Conservation (phyloP, 2,329 filamentous ascomycete species). For the Exophiala sideris region DNA sequence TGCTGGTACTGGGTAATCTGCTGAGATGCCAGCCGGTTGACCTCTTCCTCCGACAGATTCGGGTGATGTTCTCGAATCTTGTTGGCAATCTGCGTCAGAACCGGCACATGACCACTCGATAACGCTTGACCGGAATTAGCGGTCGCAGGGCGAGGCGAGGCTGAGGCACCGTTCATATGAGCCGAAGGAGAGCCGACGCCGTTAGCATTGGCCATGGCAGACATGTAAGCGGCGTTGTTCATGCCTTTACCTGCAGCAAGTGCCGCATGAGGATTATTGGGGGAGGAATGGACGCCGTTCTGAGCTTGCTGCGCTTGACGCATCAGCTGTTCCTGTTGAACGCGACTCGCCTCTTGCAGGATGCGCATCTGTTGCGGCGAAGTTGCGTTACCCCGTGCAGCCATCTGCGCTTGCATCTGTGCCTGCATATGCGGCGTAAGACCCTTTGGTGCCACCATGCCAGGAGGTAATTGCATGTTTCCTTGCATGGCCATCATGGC, state of each 20-base stretch:
- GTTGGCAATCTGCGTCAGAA: constrained; percentile 52
- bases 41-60: constrained; percentile 52
- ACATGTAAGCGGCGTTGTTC: constrained; percentile 44
- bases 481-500: constrained; percentile 41
- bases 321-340: constrained; percentile 37
- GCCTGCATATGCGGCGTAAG: constrained; percentile 66
- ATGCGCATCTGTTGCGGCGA: constrained; percentile 48
- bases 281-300: constrained; percentile 44
- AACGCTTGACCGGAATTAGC: constrained; percentile 43
- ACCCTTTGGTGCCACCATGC: constrained; percentile 44
- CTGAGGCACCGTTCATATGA: constrained; percentile 39
- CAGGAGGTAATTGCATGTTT: constrained; percentile 52
- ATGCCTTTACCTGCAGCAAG: constrained; percentile 38
- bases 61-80: constrained; percentile 53
- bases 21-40: constrained; percentile 52
- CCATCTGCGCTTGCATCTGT: constrained; percentile 61
- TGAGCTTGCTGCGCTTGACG: constrained; percentile 39
- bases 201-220: constrained; percentile 42
- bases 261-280: constrained; percentile 40
- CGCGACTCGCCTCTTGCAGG: constrained; percentile 45
- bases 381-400: constrained; percentile 41
- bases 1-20: constrained; percentile 44
- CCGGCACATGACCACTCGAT: constrained; percentile 53
- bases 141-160: constrained; percentile 48
- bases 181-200: constrained; percentile 44